Percentiles rank a stretch among this genome's conserved stretches.
These are phyloP conservation scores for Magnusiomyces magnusii DNA, from an alignment of 1,139 yeast species.

Conservation along the genomic window DNA sequence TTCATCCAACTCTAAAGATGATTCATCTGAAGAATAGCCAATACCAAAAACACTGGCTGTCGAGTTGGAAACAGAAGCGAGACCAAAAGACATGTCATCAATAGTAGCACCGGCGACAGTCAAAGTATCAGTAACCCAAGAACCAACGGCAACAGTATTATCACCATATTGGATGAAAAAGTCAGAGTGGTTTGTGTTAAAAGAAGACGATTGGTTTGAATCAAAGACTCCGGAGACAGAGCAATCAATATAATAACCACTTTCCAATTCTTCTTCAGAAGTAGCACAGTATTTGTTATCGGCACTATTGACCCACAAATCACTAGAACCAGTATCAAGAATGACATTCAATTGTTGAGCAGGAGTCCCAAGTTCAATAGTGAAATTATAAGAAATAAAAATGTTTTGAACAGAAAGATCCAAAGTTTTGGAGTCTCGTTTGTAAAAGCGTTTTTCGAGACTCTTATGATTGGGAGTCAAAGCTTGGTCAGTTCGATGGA, in stretches of 20 bases:
- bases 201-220: conserved; percentile 9
- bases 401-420: conserved; percentile 17
- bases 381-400: conserved; percentile 36
- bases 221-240: conserved; percentile 11
- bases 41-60: conserved; percentile 33
- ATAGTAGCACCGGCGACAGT: conserved; percentile 17
- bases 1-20: conserved; percentile 19
- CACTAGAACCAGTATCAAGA: conserved; percentile 64
- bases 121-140: conserved; percentile 43
- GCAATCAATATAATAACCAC: conserved; percentile 10
- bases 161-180: conserved; percentile 27
- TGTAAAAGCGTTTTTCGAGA: neutral
- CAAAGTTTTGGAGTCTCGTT: neutral
- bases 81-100: conserved; percentile 25
- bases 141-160: conserved; percentile 37
- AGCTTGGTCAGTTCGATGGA: neutral
- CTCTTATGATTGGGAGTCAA: neutral
- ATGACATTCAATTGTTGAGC: conserved; percentile 45
- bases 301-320: conserved; percentile 48
- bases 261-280: conserved; percentile 27
- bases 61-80: conserved; percentile 28
- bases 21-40: conserved; percentile 14
- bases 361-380: conserved; percentile 49
- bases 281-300: conserved; percentile 32
- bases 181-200: conserved; percentile 15